Conservation (phyloP, 257 asterid genomes). For the Penstemon davidsonii region DNA sequence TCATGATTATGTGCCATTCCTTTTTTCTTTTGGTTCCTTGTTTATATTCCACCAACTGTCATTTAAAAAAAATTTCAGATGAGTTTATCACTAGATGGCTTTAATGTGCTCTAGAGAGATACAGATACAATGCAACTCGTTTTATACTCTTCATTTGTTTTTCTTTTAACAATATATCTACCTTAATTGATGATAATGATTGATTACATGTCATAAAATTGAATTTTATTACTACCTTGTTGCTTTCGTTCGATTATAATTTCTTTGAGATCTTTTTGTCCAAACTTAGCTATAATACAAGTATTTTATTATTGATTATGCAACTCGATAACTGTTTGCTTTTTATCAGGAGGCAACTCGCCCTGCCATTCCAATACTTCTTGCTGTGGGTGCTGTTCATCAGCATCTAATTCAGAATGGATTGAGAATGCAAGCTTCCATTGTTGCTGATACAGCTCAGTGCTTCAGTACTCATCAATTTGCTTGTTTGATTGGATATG, state of each 20-base stretch:
- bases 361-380: slow-evolving; percentile 97
- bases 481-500: slow-evolving; percentile 99
- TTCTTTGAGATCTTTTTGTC: slow-evolving; percentile 10
- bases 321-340: slow-evolving; percentile 27
- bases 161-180: neutral
- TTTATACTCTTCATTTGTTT: neutral
- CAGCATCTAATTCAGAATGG: slow-evolving; percentile 99
- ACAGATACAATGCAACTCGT: neutral
- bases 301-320: slow-evolving; percentile 9
- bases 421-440: slow-evolving; percentile 94
- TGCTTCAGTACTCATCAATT: slow-evolving; percentile 99
- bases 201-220: neutral
- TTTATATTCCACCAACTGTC: neutral
- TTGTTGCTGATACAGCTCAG: slow-evolving; percentile 98
- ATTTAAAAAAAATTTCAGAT: neutral
- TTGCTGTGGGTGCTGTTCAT: slow-evolving; percentile 99
- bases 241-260: neutral
- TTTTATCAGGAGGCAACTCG: slow-evolving; percentile 78
- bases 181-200: neutral
- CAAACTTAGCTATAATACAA: neutral
- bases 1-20: slow-evolving; percentile 10
- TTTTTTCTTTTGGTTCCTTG: neutral
- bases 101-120: neutral
- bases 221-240: neutral
- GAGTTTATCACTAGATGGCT: neutral